A percentile compares a stretch with the other conserved stretches of the same genome.
These are phyloP conservation scores for Aspergillus pseudoterreus DNA, from an alignment of 2,329 filamentous ascomycete species.

Conservation along the genomic window DNA sequence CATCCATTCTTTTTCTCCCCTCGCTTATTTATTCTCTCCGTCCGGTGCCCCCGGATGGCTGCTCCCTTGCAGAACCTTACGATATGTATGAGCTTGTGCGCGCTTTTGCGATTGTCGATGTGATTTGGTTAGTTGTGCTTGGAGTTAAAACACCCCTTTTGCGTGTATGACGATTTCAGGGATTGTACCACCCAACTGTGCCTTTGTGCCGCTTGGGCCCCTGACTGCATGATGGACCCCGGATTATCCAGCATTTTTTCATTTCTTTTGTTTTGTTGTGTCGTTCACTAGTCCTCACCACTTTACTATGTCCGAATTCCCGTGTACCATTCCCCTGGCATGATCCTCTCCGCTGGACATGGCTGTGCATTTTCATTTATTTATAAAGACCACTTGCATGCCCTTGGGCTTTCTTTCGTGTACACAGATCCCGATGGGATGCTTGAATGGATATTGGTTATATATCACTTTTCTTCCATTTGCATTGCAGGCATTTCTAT, in stretches of 20 bases:
- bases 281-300: conserved; percentile 1
- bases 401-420: conserved; percentile 4
- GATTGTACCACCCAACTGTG: conserved; percentile 10
- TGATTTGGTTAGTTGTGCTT: conserved; percentile 22
- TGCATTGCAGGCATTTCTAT: too few species aligned
- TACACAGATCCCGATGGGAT: conserved; percentile 8
- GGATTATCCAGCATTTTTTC: conserved; percentile 5
- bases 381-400: conserved; percentile 6
- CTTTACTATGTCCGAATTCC: conserved; percentile 5
- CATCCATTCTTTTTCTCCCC: conserved; percentile 1
- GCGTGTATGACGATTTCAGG: conserved; percentile 19
- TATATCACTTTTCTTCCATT: too few species aligned
- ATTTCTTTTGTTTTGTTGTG: conserved; percentile 1
- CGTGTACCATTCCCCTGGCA: conserved; percentile 5
- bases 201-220: conserved; percentile 4
- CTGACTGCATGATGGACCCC: conserved; percentile 9
- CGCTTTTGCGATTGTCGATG: conserved; percentile 24
- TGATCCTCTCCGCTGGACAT: not conserved
- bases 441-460: conserved; percentile 3
- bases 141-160: conserved; percentile 21
- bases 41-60: conserved; percentile 8
- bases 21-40: not conserved
- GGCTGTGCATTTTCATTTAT: conserved; percentile 7
- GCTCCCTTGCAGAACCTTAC: conserved; percentile 23
- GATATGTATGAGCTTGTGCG: conserved; percentile 39